Conservation (phyloP, 2,329 filamentous ascomycete species). For the Cladosporium sp. region DNA sequence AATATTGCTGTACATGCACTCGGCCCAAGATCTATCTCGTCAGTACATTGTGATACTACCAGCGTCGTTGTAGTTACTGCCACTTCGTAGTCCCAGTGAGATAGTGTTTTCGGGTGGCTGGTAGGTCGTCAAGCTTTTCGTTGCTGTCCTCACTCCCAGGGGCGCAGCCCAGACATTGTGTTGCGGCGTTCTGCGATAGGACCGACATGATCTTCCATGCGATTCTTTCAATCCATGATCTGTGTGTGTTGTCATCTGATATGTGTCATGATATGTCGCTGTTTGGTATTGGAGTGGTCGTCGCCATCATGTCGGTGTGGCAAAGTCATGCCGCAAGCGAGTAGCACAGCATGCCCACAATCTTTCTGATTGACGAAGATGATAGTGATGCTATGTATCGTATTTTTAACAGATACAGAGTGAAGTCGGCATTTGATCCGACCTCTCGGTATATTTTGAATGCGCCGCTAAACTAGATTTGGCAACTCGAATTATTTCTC, state of each 20-base stretch:
- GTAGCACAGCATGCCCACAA: not conserved
- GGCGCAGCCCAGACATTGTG: not conserved
- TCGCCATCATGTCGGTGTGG: not conserved
- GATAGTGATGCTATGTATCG: not conserved
- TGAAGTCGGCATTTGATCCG: constrained; percentile 5
- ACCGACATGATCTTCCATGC: not conserved
- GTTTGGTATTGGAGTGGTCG: not conserved
- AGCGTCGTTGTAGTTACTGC: not conserved
- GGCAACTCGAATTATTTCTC: constrained; percentile 14
- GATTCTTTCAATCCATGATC: not conserved
- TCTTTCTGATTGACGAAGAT: not conserved
- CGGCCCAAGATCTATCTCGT: not conserved
- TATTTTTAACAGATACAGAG: not conserved
- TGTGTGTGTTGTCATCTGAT: not conserved
- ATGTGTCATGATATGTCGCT: not conserved
- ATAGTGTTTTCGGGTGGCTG: not conserved
- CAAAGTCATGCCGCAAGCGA: not conserved
- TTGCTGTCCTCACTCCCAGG: not conserved
- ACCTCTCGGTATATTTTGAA: not conserved
- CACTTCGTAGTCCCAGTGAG: not conserved
- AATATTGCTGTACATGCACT: not conserved
- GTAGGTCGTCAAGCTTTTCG: not conserved
- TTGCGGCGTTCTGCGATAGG: not conserved
- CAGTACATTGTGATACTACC: not conserved
- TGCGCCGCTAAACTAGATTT: constrained; percentile 5